Evolutionary conservation across 345 rosid genomes (phyloP).

Genomic region (Corymbia maculata): DNA sequence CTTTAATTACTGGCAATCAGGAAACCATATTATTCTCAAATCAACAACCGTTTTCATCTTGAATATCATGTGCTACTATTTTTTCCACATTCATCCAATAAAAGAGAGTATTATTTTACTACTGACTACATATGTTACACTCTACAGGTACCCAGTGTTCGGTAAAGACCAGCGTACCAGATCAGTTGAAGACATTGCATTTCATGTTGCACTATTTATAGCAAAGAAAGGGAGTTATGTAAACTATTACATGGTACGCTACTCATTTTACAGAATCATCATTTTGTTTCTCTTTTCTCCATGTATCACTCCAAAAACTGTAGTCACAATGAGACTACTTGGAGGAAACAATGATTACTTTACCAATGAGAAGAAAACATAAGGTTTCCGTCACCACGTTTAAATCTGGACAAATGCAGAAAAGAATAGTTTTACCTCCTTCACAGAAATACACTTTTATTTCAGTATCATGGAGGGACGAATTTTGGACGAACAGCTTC

Average conservation of each 20-base stretch:
- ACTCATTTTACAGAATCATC: background rate
- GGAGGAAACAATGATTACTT: background rate
- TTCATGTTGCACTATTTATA: conserved; percentile 58
- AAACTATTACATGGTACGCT: conserved; percentile 81
- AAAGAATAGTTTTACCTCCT: background rate
- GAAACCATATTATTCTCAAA: background rate
- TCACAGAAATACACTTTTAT: background rate
- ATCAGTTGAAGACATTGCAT: conserved; percentile 71
- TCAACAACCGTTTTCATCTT: background rate
- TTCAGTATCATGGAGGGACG: conserved; percentile 86
- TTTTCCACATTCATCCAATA: background rate
- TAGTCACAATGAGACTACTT: background rate
- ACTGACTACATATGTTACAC: background rate
- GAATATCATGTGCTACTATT: background rate
- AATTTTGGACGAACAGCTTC: conserved; percentile 67
- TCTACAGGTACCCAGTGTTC: conserved; percentile 46
- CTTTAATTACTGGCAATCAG: background rate
- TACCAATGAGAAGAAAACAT: background rate
- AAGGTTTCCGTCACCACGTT: background rate
- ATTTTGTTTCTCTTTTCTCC: background rate
- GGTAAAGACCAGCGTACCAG: conserved; percentile 41
- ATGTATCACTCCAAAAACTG: background rate
- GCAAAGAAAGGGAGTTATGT: conserved; percentile 75
- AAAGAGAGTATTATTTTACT: background rate
- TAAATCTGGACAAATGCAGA: background rate